phyloP scores from a whole-genome alignment of 2,329 filamentous ascomycete species.

The Aspergillus tubingensis region DNA sequence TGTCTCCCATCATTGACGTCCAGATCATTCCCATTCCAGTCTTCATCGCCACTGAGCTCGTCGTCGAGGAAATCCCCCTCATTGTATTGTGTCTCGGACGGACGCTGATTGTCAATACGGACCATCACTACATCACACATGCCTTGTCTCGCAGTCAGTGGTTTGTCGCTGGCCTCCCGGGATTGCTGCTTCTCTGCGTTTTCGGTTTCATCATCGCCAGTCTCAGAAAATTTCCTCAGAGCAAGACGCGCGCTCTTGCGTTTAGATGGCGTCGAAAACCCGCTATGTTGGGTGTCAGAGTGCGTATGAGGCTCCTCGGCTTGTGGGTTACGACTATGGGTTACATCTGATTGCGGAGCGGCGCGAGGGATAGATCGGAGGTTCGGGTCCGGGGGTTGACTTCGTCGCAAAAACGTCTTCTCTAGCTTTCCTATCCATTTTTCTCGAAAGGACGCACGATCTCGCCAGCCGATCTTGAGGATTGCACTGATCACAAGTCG shows the following conservation, averaged over 20 bases:
- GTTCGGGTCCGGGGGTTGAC: slow-evolving; percentile 32
- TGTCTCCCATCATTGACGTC: slow-evolving; percentile 23
- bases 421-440: slow-evolving; percentile 74
- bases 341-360: slow-evolving; percentile 8
- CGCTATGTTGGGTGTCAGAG: slow-evolving; percentile 20
- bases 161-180: slow-evolving; percentile 15
- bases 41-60: slow-evolving; percentile 62
- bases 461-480: slow-evolving; percentile 76
- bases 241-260: slow-evolving; percentile 45
- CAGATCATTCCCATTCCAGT: slow-evolving; percentile 58
- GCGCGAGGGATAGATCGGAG: slow-evolving; percentile 27
- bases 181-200: slow-evolving; percentile 11
- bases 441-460: slow-evolving; percentile 75
- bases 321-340: background rate
- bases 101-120: slow-evolving; percentile 63
- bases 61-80: slow-evolving; percentile 63
- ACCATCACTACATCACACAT: slow-evolving; percentile 61
- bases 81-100: slow-evolving; percentile 58
- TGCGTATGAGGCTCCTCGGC: slow-evolving; percentile 11
- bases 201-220: slow-evolving; percentile 23
- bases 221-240: slow-evolving; percentile 28
- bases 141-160: slow-evolving; percentile 50
- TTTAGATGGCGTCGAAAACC: slow-evolving; percentile 28
- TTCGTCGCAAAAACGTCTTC: slow-evolving; percentile 47
- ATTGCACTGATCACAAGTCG: slow-evolving; percentile 73